phyloP scores from a whole-genome alignment of 192 early-diverging fungal species.

The Entomortierella parvispora region DNA sequence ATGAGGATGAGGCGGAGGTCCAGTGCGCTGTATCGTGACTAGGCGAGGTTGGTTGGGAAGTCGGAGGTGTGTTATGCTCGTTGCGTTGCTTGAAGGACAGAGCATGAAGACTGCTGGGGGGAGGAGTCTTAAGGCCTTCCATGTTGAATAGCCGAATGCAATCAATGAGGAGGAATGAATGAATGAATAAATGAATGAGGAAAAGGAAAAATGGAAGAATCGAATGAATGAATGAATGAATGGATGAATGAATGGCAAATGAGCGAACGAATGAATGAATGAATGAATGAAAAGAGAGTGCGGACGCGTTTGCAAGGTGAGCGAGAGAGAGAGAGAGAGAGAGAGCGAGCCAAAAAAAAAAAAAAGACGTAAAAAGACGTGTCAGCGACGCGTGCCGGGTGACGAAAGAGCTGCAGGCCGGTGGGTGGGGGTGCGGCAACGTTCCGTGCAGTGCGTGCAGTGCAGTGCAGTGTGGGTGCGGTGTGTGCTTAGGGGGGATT shows the following conservation, averaged over 20 bases:
- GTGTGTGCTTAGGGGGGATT: background rate
- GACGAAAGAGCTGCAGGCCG: background rate
- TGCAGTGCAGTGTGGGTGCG: background rate
- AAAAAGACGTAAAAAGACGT: background rate
- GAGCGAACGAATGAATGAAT: background rate
- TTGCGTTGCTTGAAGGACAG: background rate
- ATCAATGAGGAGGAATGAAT: background rate
- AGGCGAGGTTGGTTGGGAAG: background rate
- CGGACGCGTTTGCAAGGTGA: no score
- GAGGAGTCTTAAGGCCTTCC: background rate
- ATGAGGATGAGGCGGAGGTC: conserved; percentile 15
- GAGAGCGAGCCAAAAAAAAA: background rate
- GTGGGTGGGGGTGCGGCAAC: background rate
- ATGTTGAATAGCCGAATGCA: background rate
- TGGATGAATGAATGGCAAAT: no score
- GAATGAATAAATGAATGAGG: no score
- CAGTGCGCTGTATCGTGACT: background rate
- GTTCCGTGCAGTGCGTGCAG: background rate
- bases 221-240: background rate
- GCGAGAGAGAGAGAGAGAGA: no score
- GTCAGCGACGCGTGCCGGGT: background rate
- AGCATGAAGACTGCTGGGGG: background rate
- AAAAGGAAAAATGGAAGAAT: background rate
- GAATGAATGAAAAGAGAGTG: background rate
- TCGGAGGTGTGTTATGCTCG: background rate